phyloP scores from a whole-genome alignment of 2,329 filamentous ascomycete species.

The Tolypocladium ovalisporum region DNA sequence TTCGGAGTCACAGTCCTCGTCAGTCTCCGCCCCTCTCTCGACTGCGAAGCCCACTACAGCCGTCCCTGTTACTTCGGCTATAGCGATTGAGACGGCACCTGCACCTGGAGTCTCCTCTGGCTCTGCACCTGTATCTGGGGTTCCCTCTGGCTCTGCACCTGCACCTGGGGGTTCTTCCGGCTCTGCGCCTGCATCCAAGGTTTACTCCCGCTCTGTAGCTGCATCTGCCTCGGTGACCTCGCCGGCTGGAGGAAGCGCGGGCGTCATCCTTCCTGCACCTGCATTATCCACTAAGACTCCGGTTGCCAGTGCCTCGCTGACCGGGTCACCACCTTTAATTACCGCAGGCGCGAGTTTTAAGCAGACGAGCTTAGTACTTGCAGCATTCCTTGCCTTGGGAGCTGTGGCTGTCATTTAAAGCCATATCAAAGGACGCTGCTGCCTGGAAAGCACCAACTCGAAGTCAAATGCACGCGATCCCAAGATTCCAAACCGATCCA shows the following conservation, averaged over 20 bases:
- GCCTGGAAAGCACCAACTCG: background rate
- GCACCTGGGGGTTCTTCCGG: background rate
- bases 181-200: background rate
- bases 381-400: background rate
- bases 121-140: background rate
- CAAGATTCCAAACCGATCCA: background rate
- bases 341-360: background rate
- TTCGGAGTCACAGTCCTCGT: background rate
- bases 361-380: background rate
- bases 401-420: background rate
- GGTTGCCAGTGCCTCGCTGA: background rate
- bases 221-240: background rate
- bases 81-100: background rate
- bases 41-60: background rate
- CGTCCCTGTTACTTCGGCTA: background rate
- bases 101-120: background rate
- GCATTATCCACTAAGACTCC: background rate
- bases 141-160: background rate
- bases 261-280: background rate
- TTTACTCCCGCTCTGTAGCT: background rate
- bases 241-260: background rate
- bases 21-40: background rate
- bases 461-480: background rate
- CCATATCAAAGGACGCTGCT: too few relatives aligned
- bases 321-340: background rate